Percentiles rank a stretch among this genome's conserved stretches.
Evolutionary conservation across 2,329 filamentous ascomycete genomes (phyloP).

Genomic region (Cadophora malorum): DNA sequence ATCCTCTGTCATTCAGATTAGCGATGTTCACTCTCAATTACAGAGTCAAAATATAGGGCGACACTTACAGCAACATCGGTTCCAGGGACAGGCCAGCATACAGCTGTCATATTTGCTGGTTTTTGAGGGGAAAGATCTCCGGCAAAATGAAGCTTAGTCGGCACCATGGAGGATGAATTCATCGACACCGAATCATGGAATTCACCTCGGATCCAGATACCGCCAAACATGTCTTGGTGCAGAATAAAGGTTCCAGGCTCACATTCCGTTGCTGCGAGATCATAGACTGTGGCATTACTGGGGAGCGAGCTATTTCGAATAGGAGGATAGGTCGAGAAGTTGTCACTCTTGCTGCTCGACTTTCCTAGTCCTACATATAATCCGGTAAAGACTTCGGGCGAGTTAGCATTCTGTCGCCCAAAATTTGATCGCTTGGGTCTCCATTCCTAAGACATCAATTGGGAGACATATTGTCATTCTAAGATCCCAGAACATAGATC

Average conservation of each 20-base stretch:
- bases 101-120: conserved; percentile 4
- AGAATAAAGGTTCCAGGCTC: conserved; percentile 6
- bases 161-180: neutral
- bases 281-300: neutral
- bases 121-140: neutral
- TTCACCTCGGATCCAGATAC: neutral
- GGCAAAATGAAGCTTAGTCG: neutral
- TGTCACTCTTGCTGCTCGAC: neutral
- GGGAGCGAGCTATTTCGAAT: neutral
- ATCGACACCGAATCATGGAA: neutral
- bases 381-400: neutral
- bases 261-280: conserved; percentile 8
- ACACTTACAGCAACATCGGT: neutral
- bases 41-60: neutral
- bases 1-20: neutral
- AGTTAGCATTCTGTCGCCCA: too few relatives aligned
- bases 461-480: too few relatives aligned
- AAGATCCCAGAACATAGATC: too few relatives aligned
- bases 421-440: too few relatives aligned
- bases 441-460: too few relatives aligned
- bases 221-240: neutral
- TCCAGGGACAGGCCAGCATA: neutral
- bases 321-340: neutral
- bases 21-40: neutral
- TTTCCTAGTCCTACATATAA: neutral